Base-by-base conservation (phyloP, 176 grass and related monocot genomes). In the Cenchrus americanus region DNA sequence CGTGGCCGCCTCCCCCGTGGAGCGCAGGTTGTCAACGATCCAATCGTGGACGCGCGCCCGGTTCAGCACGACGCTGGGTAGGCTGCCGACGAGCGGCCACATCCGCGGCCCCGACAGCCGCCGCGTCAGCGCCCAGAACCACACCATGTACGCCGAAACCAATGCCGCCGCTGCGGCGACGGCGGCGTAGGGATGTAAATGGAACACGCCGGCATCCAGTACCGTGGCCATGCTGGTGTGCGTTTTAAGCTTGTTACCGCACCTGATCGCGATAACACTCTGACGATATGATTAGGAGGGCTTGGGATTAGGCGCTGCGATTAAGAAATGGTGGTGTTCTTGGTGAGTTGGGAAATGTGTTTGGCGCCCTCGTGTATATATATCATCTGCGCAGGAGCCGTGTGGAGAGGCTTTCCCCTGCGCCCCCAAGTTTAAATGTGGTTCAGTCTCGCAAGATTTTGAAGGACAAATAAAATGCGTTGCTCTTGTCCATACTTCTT, bases 41-140 rank as follows among this genome's bases (percentile, higher is more conserved):
- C 95, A 98, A 71, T 98, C 95, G 79, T 98, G 95, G 23, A 98
- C 83, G 8, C 95, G 95, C 41, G 73, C 74, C 9, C 90, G 72
- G 85, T 98, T 94, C 51, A 84, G 14, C 52, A 94, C 78, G 32
- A 98, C 85, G 80, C 90, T 77, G 5, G 93, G 96, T 21, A 98
- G 89, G 87, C 92, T 95, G 23, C 92, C 96, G 10, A 98, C 81
- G 43, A 98, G 68, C 2, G 96, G 96, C 96, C 93, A 98, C 82
- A 93, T 91, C 47, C 37, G 70, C 1, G 96, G 96, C 1, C 96
- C 96, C 10, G 88, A 95, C 74, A 98, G 76, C 26, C 86, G 87
- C 81, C 83, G 76, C 32, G 87, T 68, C 57, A 98, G 79, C 42
- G 79, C 87, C 86, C 80, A 91, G 89, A 98, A 98, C 96, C 96